A percentile compares a stretch with the other conserved stretches of the same genome.
Conservation (phyloP, 345 rosid genomes). For the Heritiera littoralis region DNA sequence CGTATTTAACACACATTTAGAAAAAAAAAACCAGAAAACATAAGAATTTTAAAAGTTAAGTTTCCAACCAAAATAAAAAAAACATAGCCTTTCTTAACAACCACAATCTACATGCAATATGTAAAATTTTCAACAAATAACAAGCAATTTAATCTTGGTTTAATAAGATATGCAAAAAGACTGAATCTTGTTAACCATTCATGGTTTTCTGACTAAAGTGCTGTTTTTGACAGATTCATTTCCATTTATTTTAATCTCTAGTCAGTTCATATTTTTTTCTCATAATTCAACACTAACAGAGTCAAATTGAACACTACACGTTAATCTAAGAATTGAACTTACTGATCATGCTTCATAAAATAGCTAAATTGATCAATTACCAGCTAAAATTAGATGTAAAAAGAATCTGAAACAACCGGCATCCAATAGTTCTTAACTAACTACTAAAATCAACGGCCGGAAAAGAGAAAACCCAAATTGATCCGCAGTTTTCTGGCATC, state of each 20-base stretch:
- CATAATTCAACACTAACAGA: background rate
- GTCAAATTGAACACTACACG: background rate
- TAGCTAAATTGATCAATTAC: background rate
- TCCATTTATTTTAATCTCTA: background rate
- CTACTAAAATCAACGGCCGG: background rate
- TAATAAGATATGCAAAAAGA: background rate
- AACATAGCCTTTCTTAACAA: slow-evolving; percentile 8
- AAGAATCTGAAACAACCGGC: background rate
- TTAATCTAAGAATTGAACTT: background rate
- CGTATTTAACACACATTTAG: background rate
- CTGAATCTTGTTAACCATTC: background rate
- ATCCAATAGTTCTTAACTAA: background rate
- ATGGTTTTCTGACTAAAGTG: background rate
- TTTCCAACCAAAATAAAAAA: background rate
- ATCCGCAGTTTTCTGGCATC: background rate
- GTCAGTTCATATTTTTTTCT: background rate
- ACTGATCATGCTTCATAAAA: background rate
- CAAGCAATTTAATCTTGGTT: background rate
- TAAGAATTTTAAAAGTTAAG: background rate
- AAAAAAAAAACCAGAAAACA: background rate
- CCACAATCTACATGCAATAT: background rate
- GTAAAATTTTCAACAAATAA: background rate
- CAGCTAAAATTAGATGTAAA: background rate
- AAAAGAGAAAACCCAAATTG: background rate
- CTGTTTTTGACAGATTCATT: background rate